Evolutionary conservation across 345 rosid genomes (phyloP).

Genomic region (Moricandia moricandioides): DNA sequence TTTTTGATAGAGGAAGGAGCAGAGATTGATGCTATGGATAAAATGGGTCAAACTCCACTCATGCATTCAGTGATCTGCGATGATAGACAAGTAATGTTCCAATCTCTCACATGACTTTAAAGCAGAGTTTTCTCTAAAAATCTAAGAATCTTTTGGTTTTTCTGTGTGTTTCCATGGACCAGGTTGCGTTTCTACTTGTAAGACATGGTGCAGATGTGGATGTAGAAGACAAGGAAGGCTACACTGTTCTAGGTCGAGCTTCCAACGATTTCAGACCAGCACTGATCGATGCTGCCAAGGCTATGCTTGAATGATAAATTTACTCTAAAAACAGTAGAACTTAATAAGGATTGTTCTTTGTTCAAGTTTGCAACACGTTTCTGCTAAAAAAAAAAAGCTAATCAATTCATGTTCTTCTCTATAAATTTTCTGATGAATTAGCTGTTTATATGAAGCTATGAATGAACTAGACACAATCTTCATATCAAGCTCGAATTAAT

Average conservation of each 20-base stretch:
- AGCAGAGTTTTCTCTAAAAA: not conserved
- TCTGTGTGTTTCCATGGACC: constrained; percentile 2
- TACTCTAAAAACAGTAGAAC: constrained; percentile 3
- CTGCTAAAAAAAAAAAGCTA: not conserved
- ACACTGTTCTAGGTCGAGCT: constrained; percentile 93
- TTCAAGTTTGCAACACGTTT: not conserved
- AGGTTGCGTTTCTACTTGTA: constrained; percentile 80
- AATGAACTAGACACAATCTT: not conserved
- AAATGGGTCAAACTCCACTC: constrained; percentile 88
- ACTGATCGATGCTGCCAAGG: constrained; percentile 69
- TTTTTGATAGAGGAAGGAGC: constrained; percentile 88
- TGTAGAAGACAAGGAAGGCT: constrained; percentile 88
- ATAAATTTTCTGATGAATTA: not conserved
- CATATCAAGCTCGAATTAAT: not conserved
- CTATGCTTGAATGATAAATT: constrained; percentile 74
- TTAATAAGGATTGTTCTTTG: not conserved
- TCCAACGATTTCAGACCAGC: constrained; percentile 53
- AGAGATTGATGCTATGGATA: constrained; percentile 70
- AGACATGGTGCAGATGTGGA: constrained; percentile 93
- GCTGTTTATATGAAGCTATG: not conserved
- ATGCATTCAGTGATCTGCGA: constrained; percentile 73
- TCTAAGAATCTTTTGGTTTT: not conserved
- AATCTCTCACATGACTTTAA: not conserved
- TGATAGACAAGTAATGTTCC: constrained; percentile 56
- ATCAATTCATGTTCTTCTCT: not conserved